phyloP scores from a whole-genome alignment of 148 eudicot genomes.

The Pouteria glomerata region DNA sequence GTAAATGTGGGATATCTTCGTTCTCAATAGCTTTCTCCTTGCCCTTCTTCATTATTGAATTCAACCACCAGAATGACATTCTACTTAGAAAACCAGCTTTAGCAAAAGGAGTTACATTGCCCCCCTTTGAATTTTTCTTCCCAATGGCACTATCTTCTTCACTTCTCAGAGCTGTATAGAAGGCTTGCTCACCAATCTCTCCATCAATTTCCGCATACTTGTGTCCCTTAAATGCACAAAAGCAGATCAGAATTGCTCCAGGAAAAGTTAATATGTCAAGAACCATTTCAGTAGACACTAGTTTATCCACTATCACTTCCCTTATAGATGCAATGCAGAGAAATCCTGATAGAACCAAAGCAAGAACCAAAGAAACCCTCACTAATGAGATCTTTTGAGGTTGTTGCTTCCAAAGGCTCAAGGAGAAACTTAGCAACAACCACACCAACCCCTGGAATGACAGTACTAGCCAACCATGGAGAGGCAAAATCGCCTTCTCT shows the following conservation, averaged over 20 bases:
- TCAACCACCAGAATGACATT: slow-evolving; percentile 65
- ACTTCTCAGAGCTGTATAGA: not conserved
- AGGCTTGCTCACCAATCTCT: not conserved
- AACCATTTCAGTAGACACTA: slow-evolving; percentile 6
- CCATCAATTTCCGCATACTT: not conserved
- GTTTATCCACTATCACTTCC: slow-evolving; percentile 8
- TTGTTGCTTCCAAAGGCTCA: slow-evolving; percentile 14
- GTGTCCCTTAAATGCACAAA: slow-evolving; percentile 7
- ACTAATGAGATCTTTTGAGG: not conserved
- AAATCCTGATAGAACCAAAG: slow-evolving; percentile 18
- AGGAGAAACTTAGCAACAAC: slow-evolving; percentile 18
- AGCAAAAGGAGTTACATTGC: slow-evolving; percentile 23
- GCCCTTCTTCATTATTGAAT: slow-evolving; percentile 51
- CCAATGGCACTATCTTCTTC: too few species aligned
- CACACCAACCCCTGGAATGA: slow-evolving; percentile 29
- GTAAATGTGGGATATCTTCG: slow-evolving; percentile 41
- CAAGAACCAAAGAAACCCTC: slow-evolving; percentile 9
- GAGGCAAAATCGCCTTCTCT: slow-evolving; percentile 15
- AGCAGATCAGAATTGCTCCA: slow-evolving; percentile 17
- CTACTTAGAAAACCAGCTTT: slow-evolving; percentile 41
- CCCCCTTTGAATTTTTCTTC: not conserved
- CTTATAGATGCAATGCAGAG: slow-evolving; percentile 14
- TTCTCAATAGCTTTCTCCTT: slow-evolving; percentile 34
- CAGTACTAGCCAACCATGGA: slow-evolving; percentile 30
- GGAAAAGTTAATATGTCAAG: slow-evolving; percentile 25